A percentile compares a stretch with the other conserved stretches of the same genome.
Conservation (phyloP, 352 stramenopile genomes). For the Thraustochytrium sp. region DNA sequence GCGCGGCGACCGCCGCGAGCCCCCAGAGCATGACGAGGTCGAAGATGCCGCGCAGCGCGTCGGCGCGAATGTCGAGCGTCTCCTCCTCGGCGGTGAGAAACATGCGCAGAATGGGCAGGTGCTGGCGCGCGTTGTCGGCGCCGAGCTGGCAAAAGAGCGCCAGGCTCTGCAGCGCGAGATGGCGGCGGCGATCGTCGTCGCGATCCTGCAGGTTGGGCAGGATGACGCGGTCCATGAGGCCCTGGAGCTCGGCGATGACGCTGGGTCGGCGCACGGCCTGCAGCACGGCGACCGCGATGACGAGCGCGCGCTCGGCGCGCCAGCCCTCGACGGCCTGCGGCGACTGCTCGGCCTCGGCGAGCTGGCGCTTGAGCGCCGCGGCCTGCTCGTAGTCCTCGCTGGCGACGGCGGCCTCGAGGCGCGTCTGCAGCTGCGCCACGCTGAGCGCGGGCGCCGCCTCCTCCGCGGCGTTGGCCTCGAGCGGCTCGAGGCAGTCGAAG, state of each 20-base stretch:
- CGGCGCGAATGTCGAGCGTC: background rate
- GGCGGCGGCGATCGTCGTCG: background rate
- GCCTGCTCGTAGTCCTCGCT: background rate
- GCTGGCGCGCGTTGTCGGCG: background rate
- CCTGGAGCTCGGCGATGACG: background rate
- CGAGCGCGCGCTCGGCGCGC: constrained; percentile 24
- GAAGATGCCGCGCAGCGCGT: constrained; percentile 21
- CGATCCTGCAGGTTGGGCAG: constrained; percentile 18
- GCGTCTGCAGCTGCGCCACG: background rate
- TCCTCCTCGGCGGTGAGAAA: constrained; percentile 22
- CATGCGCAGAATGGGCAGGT: background rate
- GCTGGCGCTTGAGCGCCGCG: background rate
- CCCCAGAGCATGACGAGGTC: constrained; percentile 34
- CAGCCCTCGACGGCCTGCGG: background rate
- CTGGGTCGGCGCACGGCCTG: background rate
- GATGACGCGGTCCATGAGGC: constrained; percentile 14
- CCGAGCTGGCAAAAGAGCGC: constrained; percentile 22
- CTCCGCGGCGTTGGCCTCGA: background rate
- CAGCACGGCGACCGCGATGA: background rate
- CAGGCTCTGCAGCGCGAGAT: background rate
- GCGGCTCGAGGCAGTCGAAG: constrained; percentile 21
- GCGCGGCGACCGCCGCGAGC: background rate
- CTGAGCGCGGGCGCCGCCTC: background rate
- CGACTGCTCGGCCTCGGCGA: background rate
- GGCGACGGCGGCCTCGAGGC: background rate